A percentile compares a stretch with the other conserved stretches of the same genome.
These are phyloP conservation scores for Fallopia convolvulus DNA, from an alignment of 148 eudicot species.

Conservation along the genomic window DNA sequence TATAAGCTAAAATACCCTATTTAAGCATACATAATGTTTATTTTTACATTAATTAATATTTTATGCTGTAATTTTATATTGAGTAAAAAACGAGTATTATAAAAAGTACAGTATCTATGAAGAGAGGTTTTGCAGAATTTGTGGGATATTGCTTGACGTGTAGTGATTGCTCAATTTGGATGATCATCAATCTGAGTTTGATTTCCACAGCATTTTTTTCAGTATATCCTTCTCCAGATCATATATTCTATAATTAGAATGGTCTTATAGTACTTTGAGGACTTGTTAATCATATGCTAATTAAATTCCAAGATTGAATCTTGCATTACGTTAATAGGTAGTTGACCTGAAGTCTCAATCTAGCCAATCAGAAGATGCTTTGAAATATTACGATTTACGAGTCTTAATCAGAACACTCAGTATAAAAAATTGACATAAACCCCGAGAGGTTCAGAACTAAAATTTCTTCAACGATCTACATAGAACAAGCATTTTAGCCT, in stretches of 20 bases:
- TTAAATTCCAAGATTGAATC: neutral
- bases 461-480: too few species aligned
- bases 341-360: neutral
- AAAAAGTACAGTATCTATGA: too few species aligned
- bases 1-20: too few species aligned
- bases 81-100: too few species aligned
- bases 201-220: neutral
- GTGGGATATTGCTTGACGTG: neutral
- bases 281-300: neutral
- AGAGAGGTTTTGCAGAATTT: neutral
- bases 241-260: neutral
- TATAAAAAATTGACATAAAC: neutral
- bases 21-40: too few species aligned
- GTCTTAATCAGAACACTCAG: too few species aligned
- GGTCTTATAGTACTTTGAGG: neutral
- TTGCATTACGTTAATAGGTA: neutral
- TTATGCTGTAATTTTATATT: neutral
- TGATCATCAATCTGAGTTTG: neutral
- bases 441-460: neutral
- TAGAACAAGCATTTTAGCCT: too few species aligned
- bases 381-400: too few species aligned
- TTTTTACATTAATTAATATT: too few species aligned
- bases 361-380: neutral
- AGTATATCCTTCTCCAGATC: neutral
- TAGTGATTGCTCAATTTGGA: neutral